phyloP scores from a whole-genome alignment of 371 early-diverging fungal genomes.

The Saksenaea vasiformis region DNA sequence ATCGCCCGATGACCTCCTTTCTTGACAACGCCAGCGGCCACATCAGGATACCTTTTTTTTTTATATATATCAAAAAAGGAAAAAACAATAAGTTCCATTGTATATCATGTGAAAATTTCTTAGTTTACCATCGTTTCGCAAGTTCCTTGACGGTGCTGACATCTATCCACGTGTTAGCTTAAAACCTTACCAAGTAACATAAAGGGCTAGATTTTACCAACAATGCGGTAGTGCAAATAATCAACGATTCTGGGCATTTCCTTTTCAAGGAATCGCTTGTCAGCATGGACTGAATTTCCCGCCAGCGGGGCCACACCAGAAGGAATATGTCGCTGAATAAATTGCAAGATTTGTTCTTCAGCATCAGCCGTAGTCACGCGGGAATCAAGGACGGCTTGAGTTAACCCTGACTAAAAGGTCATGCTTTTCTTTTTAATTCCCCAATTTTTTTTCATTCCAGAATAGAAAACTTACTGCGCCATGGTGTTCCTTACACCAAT shows the following conservation, averaged over 20 bases:
- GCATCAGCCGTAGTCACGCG: constrained; percentile 71
- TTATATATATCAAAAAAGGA: background rate
- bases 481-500: constrained; percentile 91
- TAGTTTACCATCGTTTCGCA: constrained; percentile 67
- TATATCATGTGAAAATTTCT: background rate
- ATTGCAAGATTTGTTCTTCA: constrained; percentile 67
- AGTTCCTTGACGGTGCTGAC: constrained; percentile 93
- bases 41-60: constrained; percentile 38
- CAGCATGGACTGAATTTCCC: constrained; percentile 94
- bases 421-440: no score
- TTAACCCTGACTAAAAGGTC: constrained; percentile 86
- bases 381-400: constrained; percentile 76
- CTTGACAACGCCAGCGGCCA: constrained; percentile 58
- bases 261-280: constrained; percentile 78
- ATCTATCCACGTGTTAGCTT: constrained; percentile 49
- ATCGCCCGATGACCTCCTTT: constrained; percentile 72
- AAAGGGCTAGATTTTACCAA: constrained; percentile 40
- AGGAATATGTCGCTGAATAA: constrained; percentile 72
- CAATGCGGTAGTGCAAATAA: constrained; percentile 85
- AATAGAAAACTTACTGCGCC: constrained; percentile 61
- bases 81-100: background rate
- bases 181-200: background rate
- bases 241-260: constrained; percentile 83
- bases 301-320: constrained; percentile 73
- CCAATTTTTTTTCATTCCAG: no score